Evolutionary conservation across 768 basidiomycete genomes (phyloP).

Genomic region (Lentinula sp.): DNA sequence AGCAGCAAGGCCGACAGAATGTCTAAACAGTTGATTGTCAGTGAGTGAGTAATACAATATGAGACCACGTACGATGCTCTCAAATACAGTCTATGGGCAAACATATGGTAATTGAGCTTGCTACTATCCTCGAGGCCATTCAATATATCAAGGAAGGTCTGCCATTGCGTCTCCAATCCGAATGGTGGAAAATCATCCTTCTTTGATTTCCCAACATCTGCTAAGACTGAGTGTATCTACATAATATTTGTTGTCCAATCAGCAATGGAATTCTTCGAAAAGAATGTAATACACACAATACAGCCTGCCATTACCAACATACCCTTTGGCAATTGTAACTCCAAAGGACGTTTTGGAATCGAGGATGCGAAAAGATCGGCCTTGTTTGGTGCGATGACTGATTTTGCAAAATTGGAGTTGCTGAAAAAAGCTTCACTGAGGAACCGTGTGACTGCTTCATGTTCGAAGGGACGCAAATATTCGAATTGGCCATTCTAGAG

Average conservation of each 20-base stretch:
- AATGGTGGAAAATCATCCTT: neutral
- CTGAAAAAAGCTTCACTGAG: neutral
- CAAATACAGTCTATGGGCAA: neutral
- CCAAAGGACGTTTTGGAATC: neutral
- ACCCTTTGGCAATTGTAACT: neutral
- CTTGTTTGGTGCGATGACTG: neutral
- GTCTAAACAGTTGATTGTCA: neutral
- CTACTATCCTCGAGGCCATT: neutral
- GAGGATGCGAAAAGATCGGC: neutral
- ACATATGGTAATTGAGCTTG: neutral
- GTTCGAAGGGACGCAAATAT: neutral
- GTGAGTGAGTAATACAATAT: neutral
- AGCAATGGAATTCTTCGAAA: neutral
- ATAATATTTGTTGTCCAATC: too few relatives aligned
- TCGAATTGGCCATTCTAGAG: neutral
- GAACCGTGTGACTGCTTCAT: neutral
- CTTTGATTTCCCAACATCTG: neutral
- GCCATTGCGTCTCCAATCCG: neutral
- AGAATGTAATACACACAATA: neutral
- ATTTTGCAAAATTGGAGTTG: neutral
- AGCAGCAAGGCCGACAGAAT: neutral
- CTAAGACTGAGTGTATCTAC: neutral
- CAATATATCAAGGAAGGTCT: neutral
- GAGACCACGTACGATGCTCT: neutral
- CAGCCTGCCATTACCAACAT: neutral